Percentiles rank a stretch among this genome's conserved stretches.
phyloP scores from a whole-genome alignment of 208 protist species.

The Perkinsela sp. region DNA sequence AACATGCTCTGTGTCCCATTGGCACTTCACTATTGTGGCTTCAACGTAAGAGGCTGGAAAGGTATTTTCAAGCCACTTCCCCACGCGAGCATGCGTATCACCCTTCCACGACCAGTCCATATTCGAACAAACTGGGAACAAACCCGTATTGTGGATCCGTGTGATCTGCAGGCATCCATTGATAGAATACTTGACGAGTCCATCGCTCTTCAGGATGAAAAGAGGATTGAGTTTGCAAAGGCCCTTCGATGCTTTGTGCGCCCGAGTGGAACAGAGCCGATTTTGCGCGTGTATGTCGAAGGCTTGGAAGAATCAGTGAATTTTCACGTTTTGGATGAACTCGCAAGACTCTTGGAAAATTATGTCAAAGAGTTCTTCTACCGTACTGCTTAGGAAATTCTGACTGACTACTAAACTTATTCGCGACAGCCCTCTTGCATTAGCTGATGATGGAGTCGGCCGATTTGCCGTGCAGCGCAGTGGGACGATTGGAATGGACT shows the following conservation, averaged over 20 bases:
- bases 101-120: slow-evolving; percentile 11
- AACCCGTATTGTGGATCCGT: slow-evolving; percentile 12
- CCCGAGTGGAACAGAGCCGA: slow-evolving; percentile 72
- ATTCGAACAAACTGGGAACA: slow-evolving; percentile 45
- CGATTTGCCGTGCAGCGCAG: no score
- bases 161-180: slow-evolving; percentile 41
- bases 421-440: no score
- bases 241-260: slow-evolving; percentile 49
- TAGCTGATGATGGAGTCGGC: no score
- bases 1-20: slow-evolving; percentile 40
- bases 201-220: background rate
- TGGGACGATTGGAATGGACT: no score
- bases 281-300: slow-evolving; percentile 69
- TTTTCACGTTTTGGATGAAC: no score
- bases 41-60: slow-evolving; percentile 16
- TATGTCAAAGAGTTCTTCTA: no score
- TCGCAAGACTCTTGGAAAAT: no score
- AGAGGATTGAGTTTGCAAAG: background rate
- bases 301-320: no score
- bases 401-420: no score
- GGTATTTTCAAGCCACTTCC: slow-evolving; percentile 23
- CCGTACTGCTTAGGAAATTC: no score
- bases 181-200: slow-evolving; percentile 18
- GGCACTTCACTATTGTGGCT: slow-evolving; percentile 10
- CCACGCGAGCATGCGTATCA: slow-evolving; percentile 18